phyloP scores from a whole-genome alignment of 768 basidiomycete genomes.

The Kwoniella bestiolae region DNA sequence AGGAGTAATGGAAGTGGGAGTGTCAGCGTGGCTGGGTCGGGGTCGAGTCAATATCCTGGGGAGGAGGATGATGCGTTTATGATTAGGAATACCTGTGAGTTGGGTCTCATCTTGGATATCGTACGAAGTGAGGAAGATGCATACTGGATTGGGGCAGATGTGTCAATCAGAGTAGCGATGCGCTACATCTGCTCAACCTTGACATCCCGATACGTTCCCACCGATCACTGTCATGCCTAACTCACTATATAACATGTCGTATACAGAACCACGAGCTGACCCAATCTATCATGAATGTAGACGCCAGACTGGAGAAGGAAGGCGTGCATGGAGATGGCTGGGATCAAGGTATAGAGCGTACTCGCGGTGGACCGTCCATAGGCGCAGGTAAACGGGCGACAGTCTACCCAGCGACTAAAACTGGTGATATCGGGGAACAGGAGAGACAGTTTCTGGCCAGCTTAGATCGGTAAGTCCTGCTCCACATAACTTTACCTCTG shows the following conservation, averaged over 20 bases:
- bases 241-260: too few species aligned
- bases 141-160: too few species aligned
- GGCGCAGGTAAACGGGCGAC: constrained; percentile 55
- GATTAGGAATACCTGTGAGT: constrained; percentile 57
- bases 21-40: constrained; percentile 36
- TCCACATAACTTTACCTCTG: background rate
- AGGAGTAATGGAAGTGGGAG: constrained; percentile 28
- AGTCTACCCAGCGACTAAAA: constrained; percentile 55
- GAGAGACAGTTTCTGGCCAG: constrained; percentile 74
- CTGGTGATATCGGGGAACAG: constrained; percentile 69
- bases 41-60: constrained; percentile 49
- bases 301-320: constrained; percentile 81
- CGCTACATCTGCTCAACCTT: too few species aligned
- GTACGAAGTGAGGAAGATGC: too few species aligned
- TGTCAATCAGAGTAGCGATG: too few species aligned
- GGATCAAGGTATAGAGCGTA: constrained; percentile 91
- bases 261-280: too few species aligned
- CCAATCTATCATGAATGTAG: constrained; percentile 21
- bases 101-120: background rate
- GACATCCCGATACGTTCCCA: too few species aligned
- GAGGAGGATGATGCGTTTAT: constrained; percentile 58
- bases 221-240: too few species aligned
- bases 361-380: constrained; percentile 64
- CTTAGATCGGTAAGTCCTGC: constrained; percentile 79
- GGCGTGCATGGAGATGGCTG: constrained; percentile 96